phyloP scores from a whole-genome alignment of 2,329 filamentous ascomycete species.

The Ceratocystis eucalypticola region DNA sequence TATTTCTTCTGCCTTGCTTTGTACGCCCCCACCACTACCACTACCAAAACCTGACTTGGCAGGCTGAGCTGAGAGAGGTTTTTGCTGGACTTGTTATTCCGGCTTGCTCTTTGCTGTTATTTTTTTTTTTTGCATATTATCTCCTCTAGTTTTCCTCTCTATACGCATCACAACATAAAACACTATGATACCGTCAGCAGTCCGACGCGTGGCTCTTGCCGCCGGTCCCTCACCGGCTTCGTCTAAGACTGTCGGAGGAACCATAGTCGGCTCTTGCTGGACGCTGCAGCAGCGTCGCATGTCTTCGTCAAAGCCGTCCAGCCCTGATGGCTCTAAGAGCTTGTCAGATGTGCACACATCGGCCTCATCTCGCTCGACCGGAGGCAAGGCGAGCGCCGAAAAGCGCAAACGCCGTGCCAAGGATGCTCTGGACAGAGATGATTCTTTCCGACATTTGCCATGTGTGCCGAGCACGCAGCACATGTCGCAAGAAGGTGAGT shows the following conservation, averaged over 20 bases:
- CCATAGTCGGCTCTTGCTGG: conserved; percentile 26
- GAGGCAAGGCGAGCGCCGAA: conserved; percentile 34
- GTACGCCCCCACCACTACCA: neutral
- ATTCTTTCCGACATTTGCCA: conserved; percentile 46
- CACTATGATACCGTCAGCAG: conserved; percentile 42
- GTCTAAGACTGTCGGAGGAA: conserved; percentile 31
- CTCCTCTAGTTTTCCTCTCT: conserved; percentile 18
- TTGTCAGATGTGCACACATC: conserved; percentile 31
- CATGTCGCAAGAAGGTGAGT: conserved; percentile 49
- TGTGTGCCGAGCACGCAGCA: conserved; percentile 64
- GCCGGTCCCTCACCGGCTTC: conserved; percentile 11
- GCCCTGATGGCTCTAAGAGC: conserved; percentile 41
- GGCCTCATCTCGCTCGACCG: conserved; percentile 29
- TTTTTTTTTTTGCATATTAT: neutral
- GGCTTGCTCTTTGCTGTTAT: neutral
- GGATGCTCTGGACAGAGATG: conserved; percentile 33
- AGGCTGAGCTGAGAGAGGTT: conserved; percentile 15
- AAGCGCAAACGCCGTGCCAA: conserved; percentile 48
- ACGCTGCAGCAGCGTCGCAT: conserved; percentile 40
- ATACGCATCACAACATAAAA: conserved; percentile 3
- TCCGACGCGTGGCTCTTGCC: conserved; percentile 38
- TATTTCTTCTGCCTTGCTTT: conserved; percentile 11
- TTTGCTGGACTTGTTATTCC: conserved; percentile 12
- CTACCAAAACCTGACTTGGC: neutral
- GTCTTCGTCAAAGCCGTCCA: conserved; percentile 50